Evolutionary conservation across 2,329 filamentous ascomycete genomes (phyloP), one percentile per base, ranked within the genome.

Genomic region (Tolypocladium sp.): DNA sequence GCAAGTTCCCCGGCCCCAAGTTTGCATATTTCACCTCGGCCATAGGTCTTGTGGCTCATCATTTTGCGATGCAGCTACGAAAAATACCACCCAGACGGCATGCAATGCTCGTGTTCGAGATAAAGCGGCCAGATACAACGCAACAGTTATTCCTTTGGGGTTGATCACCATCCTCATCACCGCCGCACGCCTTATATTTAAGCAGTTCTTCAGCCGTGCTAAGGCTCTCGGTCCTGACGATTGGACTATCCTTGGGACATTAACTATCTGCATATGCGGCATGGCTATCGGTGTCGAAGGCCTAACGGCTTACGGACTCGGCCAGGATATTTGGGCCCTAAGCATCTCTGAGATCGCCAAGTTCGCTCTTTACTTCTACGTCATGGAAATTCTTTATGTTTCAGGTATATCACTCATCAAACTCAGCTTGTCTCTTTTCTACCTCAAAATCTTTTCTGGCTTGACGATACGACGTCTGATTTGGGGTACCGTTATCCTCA

Each of bases 341-440:
- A 62, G 69, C 1, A 68, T 70, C 4, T 65, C 70, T 2, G 61
- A 71, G n/a, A 70, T 82, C 49, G 75, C 74, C 49, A 64, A 67
- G 0, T 76, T 81, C 55, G 63, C 73, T 7, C 66, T 70, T 30
- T 72, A 69, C 61, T 71, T 77, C 25, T 79, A 75, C 61, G 65
- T 70, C 58, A 69, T 70, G 60, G 68, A 72, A 8, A 62, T 69
- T 40, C 49, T 78, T 35, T 79, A 81, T 65, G 76, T 80, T 61
- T 58, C 70, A 1, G 66, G 74, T 13, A 67, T 79, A 15, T 66
- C 73, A 7, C 67, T 78, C 49, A 71, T 77, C 42, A 79, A 81
- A 62, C 65, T 79, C 13, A 76, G 77, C 7, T 71, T 82, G 52
- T 70, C 81, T 4, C 70, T 78, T 63, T 80, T 82, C 67, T 82